Conservation (phyloP, 495 filamentous ascomycete genomes). For the Aspergillus sclerotiicarbonarius region DNA sequence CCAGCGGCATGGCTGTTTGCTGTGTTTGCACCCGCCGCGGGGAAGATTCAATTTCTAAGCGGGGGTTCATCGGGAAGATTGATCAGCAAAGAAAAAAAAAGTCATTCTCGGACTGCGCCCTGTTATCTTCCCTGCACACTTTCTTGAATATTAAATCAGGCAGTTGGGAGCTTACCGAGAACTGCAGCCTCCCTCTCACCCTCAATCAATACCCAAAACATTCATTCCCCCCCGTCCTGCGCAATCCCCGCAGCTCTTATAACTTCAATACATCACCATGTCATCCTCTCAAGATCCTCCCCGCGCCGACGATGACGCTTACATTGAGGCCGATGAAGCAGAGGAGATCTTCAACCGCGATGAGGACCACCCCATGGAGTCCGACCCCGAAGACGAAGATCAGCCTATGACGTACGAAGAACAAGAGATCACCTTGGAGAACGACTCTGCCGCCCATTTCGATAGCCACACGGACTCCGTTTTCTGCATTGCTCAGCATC, state of each 20-base stretch:
- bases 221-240: no score
- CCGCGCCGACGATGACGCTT: slow-evolving; percentile 52
- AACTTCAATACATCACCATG: slow-evolving; percentile 31
- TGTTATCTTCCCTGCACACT: background rate
- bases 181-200: background rate
- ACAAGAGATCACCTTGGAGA: slow-evolving; percentile 75
- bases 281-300: slow-evolving; percentile 44
- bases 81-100: slow-evolving; percentile 18
- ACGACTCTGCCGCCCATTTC: slow-evolving; percentile 91
- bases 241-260: background rate
- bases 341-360: slow-evolving; percentile 67
- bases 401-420: slow-evolving; percentile 62
- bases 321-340: slow-evolving; percentile 69
- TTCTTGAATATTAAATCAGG: background rate
- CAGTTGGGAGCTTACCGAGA: background rate
- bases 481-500: slow-evolving; percentile 92
- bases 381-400: slow-evolving; percentile 51
- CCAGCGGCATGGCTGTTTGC: slow-evolving; percentile 27
- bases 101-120: background rate
- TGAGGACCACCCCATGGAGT: slow-evolving; percentile 73
- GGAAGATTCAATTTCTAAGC: slow-evolving; percentile 46
- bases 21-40: slow-evolving; percentile 32
- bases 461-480: slow-evolving; percentile 84
- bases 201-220: background rate
- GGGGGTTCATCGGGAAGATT: slow-evolving; percentile 29